These are phyloP conservation scores for Nelumbo lutea DNA, from an alignment of 164 flowering plant species.

Conservation along the genomic window DNA sequence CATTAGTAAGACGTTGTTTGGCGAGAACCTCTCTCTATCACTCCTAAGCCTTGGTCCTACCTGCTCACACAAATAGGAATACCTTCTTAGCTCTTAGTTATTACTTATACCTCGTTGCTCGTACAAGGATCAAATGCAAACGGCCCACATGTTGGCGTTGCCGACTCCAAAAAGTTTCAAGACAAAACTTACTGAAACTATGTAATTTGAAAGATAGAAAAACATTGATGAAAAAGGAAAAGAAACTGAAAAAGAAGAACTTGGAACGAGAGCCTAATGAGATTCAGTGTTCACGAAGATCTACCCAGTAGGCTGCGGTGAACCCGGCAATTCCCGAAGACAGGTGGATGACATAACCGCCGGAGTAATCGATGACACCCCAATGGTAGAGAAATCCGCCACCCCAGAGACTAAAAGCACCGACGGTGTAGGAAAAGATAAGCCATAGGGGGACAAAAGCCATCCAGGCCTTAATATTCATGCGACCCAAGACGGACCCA, in stretches of 20 bases:
- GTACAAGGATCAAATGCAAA: too few relatives aligned
- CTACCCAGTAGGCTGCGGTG: constrained; percentile 1
- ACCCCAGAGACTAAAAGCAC: constrained; percentile 1
- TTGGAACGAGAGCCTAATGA: too few relatives aligned
- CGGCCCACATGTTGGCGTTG: too few relatives aligned
- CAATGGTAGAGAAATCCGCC: constrained; percentile 12
- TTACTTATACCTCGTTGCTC: too few relatives aligned
- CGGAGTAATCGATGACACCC: constrained; percentile 12
- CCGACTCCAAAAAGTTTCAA: too few relatives aligned
- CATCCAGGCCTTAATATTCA: constrained; percentile 21
- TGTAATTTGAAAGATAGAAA: too few relatives aligned
- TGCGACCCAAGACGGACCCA: constrained; percentile 15
- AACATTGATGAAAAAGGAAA: too few relatives aligned
- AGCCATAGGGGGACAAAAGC: constrained; percentile 8
- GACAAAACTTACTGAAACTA: too few relatives aligned
- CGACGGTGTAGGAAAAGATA: background rate
- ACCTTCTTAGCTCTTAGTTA: too few relatives aligned
- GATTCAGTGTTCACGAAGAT: background rate
- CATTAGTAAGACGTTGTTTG: constrained; percentile 11
- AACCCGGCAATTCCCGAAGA: background rate
- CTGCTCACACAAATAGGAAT: background rate
- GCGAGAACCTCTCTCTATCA: constrained; percentile 10
- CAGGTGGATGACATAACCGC: too few relatives aligned
- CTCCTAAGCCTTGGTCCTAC: constrained; percentile 8
- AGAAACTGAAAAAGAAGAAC: too few relatives aligned